These are phyloP conservation scores for Colletotrichum sp. DNA, from an alignment of 2,329 filamentous ascomycete species.

Conservation along the genomic window DNA sequence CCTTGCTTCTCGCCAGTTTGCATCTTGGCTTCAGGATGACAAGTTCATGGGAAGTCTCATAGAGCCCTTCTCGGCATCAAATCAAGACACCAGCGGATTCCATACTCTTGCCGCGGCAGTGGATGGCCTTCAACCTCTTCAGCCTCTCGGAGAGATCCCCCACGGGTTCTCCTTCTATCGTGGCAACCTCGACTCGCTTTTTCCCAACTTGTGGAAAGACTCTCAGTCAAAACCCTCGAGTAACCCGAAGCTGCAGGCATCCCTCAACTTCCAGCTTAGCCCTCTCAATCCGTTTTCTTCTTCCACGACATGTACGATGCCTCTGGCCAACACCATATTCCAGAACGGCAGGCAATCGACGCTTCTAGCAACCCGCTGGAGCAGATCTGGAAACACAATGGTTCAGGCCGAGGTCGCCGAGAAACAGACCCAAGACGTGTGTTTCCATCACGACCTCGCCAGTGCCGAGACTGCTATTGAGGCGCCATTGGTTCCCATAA, in stretches of 20 bases:
- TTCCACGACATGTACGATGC: conserved; percentile 53
- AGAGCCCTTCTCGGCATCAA: conserved; percentile 9
- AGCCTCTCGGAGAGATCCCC: conserved; percentile 32
- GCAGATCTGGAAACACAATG: conserved; percentile 20
- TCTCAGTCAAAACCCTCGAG: not conserved
- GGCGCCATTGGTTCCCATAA: conserved; percentile 65
- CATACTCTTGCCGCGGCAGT: conserved; percentile 60
- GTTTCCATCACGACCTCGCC: conserved; percentile 21
- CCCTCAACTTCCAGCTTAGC: not conserved
- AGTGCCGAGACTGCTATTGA: conserved; percentile 25
- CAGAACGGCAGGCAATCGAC: conserved; percentile 70
- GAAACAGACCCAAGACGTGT: conserved; percentile 45
- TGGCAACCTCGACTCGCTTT: conserved; percentile 41
- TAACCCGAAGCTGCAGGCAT: conserved; percentile 4
- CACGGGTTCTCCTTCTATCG: conserved; percentile 59
- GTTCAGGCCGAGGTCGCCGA: conserved; percentile 33
- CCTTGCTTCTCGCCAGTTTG: conserved; percentile 53
- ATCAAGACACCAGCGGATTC: conserved; percentile 31
- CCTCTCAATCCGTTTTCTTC: not conserved
- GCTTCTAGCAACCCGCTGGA: conserved; percentile 53
- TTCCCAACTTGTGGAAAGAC: conserved; percentile 51
- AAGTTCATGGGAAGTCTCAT: conserved; percentile 38
- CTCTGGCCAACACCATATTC: conserved; percentile 81
- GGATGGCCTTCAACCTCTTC: conserved; percentile 53
- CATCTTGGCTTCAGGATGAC: conserved; percentile 51